Conservation (phyloP, 805 yeast species). For the Wickerhamiella sorbophila region DNA sequence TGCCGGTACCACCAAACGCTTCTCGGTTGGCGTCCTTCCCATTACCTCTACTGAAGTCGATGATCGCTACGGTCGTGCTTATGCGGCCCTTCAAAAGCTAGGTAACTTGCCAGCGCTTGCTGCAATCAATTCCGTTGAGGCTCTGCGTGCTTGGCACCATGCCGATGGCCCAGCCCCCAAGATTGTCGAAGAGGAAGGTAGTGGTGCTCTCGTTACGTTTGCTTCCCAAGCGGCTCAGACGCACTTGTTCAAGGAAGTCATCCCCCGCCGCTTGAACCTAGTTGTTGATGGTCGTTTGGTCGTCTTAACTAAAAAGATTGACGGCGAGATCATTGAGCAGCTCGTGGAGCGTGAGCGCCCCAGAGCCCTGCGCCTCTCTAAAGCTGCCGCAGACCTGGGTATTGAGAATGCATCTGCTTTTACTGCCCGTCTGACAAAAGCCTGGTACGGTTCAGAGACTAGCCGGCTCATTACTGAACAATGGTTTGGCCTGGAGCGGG, state of each 20-base stretch:
- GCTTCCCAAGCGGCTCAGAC: not conserved
- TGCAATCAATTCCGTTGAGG: constrained; percentile 4
- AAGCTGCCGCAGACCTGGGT: not conserved
- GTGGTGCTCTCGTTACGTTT: not conserved
- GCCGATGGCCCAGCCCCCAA: constrained; percentile 4
- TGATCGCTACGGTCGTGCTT: not conserved
- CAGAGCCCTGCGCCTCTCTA: constrained; percentile 8
- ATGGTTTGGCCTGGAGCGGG: not conserved
- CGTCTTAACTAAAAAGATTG: not conserved
- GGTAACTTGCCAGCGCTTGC: constrained; percentile 2
- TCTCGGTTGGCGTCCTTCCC: not conserved
- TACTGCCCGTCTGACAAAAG: not conserved
- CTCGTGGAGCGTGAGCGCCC: constrained; percentile 11
- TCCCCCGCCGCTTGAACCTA: constrained; percentile 1
- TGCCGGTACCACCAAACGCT: constrained; percentile 6
- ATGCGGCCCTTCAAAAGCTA: constrained; percentile 4
- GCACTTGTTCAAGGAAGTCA: not conserved
- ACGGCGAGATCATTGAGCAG: constrained; percentile 1
- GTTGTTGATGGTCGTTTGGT: constrained; percentile 15
- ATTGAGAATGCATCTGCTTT: not conserved
- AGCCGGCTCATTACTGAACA: not conserved
- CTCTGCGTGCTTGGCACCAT: not conserved
- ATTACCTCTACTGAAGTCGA: constrained; percentile 1
- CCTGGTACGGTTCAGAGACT: constrained; percentile 2
- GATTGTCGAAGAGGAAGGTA: constrained; percentile 1